These are phyloP conservation scores for Silene conica DNA, from an alignment of 148 eudicot genomes.

Conservation along the genomic window DNA sequence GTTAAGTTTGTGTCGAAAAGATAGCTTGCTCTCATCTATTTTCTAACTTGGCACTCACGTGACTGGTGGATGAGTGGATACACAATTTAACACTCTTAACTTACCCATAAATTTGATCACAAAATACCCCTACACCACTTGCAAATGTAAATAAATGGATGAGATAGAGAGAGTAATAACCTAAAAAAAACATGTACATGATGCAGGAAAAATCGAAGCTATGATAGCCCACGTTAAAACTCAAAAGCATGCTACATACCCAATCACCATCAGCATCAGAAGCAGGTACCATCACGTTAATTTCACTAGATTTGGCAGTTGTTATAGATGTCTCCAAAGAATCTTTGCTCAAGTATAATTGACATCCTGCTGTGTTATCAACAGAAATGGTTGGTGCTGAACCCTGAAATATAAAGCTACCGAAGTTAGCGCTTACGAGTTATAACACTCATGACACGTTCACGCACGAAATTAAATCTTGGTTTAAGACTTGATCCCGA, in stretches of 20 bases:
- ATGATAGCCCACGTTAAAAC: not conserved
- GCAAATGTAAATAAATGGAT: not conserved
- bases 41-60: too few species aligned
- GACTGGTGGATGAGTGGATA: too few species aligned
- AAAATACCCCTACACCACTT: not conserved
- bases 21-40: not conserved
- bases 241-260: conserved; percentile 48
- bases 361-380: conserved; percentile 94
- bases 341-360: conserved; percentile 85
- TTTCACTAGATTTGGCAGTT: conserved; percentile 95
- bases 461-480: not conserved
- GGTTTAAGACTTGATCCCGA: not conserved
- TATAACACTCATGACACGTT: conserved; percentile 8
- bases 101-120: too few species aligned
- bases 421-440: conserved; percentile 16
- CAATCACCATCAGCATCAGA: conserved; percentile 67
- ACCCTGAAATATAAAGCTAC: conserved; percentile 47
- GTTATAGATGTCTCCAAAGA: conserved; percentile 76
- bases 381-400: conserved; percentile 92
- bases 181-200: not conserved
- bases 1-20: not conserved
- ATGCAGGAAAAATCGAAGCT: not conserved
- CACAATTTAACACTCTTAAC: not conserved
- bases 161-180: not conserved
- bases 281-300: conserved; percentile 87